phyloP scores from a whole-genome alignment of 805 yeast species.

The Wickerhamiella domercqiae region DNA sequence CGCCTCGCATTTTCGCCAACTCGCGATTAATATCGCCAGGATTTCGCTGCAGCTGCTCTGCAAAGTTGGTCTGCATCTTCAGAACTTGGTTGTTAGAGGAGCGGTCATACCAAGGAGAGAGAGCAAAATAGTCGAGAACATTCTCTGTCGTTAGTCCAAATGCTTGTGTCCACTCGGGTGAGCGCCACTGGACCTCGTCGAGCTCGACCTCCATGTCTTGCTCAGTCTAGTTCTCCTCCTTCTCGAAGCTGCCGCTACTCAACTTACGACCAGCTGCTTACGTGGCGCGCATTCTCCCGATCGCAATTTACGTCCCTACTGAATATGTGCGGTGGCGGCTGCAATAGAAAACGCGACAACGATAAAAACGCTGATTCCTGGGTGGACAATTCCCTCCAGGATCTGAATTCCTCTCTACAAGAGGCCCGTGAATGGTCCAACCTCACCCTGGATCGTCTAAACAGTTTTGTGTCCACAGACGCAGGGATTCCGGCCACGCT shows the following conservation, averaged over 20 bases:
- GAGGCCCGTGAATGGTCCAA: slow-evolving; percentile 1
- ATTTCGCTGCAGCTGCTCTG: slow-evolving; percentile 30
- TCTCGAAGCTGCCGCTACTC: too few relatives aligned
- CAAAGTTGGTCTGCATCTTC: slow-evolving; percentile 88
- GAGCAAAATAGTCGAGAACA: slow-evolving; percentile 82
- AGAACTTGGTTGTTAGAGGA: slow-evolving; percentile 88
- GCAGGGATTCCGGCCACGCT: not conserved
- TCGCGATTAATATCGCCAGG: slow-evolving; percentile 34
- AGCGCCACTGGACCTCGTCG: slow-evolving; percentile 91
- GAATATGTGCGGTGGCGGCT: too few relatives aligned
- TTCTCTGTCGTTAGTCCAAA: slow-evolving; percentile 72
- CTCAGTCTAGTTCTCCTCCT: too few relatives aligned
- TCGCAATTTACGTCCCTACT: too few relatives aligned
- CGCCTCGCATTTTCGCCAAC: slow-evolving; percentile 63
- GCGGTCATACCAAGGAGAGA: slow-evolving; percentile 89
- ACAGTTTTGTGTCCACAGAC: not conserved
- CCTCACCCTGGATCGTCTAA: not conserved
- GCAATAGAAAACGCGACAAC: too few relatives aligned
- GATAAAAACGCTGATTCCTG: too few relatives aligned
- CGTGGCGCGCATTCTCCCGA: too few relatives aligned
- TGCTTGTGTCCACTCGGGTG: slow-evolving; percentile 93
- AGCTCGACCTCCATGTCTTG: slow-evolving; percentile 27
- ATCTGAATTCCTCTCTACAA: not conserved
- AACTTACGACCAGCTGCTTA: too few relatives aligned
- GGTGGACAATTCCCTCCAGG: not conserved